Conservation (phyloP, 345 rosid genomes). For the Linum lewisii region DNA sequence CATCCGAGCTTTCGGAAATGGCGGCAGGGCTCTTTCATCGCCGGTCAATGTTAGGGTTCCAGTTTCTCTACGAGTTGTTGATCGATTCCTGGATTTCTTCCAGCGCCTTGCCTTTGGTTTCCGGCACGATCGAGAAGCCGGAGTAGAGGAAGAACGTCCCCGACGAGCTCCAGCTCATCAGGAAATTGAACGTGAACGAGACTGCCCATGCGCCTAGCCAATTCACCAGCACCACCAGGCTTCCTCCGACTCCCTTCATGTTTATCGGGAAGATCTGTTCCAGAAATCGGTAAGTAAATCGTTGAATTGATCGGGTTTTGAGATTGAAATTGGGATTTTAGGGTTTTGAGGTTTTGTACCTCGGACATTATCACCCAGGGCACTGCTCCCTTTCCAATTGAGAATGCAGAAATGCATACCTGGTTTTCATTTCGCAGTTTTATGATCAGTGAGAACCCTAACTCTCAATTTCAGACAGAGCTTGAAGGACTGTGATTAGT, state of each 20-base stretch:
- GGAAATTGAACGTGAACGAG: slow-evolving; percentile 79
- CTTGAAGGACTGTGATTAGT: background rate
- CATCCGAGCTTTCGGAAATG: background rate
- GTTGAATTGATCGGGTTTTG: background rate
- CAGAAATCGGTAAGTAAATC: background rate
- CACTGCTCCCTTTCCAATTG: slow-evolving; percentile 88
- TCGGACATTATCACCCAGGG: slow-evolving; percentile 98
- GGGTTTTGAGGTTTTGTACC: slow-evolving; percentile 26
- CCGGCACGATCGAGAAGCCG: slow-evolving; percentile 61
- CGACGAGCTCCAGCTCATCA: slow-evolving; percentile 69
- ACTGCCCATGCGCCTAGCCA: slow-evolving; percentile 94
- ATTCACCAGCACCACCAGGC: slow-evolving; percentile 78
- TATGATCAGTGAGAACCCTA: background rate
- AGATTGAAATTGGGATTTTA: background rate
- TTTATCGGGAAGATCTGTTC: slow-evolving; percentile 80
- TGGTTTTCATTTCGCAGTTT: slow-evolving; percentile 13
- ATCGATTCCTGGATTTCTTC: slow-evolving; percentile 80
- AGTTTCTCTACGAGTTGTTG: slow-evolving; percentile 24
- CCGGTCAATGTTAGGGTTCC: no score
- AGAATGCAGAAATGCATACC: slow-evolving; percentile 57
- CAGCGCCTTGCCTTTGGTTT: slow-evolving; percentile 86
- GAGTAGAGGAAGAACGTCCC: slow-evolving; percentile 76
- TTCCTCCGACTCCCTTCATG: slow-evolving; percentile 79
- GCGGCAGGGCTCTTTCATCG: background rate
- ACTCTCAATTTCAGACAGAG: background rate